A percentile compares a stretch with the other conserved stretches of the same genome.
Conservation (phyloP, 192 early-diverging fungal genomes). For the Coemansia sp. region DNA sequence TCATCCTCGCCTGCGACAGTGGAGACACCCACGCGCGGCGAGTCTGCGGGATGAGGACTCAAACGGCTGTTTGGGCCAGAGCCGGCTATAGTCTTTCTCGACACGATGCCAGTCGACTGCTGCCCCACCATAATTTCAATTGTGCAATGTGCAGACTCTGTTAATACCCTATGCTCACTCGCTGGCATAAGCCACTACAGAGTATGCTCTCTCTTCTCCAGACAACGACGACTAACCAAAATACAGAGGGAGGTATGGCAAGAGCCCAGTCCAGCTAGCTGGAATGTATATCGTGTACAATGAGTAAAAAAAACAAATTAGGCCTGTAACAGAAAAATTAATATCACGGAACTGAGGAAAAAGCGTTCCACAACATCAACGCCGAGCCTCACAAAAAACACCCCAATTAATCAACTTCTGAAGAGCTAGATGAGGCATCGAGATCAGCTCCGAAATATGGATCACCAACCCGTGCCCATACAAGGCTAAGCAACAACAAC, state of each 20-base stretch:
- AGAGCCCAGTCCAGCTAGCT: not conserved
- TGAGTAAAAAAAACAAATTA: not conserved
- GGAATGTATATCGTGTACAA: not conserved
- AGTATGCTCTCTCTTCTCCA: not conserved
- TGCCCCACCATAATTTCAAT: constrained; percentile 33
- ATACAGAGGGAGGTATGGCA: not conserved
- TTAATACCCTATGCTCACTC: constrained; percentile 1
- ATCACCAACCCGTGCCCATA: no score
- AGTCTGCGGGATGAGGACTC: not conserved
- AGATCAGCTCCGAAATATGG: no score
- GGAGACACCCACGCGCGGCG: not conserved
- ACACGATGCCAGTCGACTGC: constrained; percentile 6
- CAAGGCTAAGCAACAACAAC: no score
- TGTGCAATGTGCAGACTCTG: constrained; percentile 25
- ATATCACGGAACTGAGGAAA: not conserved
- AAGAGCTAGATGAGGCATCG: no score
- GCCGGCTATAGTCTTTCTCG: not conserved
- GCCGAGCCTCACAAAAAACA: no score
- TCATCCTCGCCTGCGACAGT: not conserved
- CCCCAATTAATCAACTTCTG: no score
- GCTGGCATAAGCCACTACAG: constrained; percentile 25
- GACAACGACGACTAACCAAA: not conserved
- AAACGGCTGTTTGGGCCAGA: not conserved
- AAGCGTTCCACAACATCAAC: not conserved
- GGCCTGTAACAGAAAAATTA: not conserved